Evolutionary conservation across 2,329 filamentous ascomycete species (phyloP).

Genomic region (Sarocladium brachiariae): DNA sequence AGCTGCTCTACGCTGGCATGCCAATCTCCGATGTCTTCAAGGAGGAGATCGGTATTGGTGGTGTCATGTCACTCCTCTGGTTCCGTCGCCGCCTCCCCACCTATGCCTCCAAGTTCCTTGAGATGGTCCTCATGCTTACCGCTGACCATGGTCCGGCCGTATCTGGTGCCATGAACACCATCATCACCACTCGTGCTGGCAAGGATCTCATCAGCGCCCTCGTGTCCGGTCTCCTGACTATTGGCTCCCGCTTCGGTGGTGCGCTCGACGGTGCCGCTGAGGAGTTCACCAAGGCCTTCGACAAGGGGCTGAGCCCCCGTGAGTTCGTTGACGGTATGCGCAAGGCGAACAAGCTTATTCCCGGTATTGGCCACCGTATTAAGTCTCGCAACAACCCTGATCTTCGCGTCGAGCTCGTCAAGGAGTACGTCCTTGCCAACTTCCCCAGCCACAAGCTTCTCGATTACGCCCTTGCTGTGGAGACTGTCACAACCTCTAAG

Average conservation of each 20-base stretch:
- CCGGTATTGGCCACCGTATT: constrained; percentile 97
- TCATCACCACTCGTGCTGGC: constrained; percentile 97
- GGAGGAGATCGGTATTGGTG: constrained; percentile 97
- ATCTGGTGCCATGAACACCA: constrained; percentile 99
- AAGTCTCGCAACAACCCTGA: constrained; percentile 99
- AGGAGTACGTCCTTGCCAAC: constrained; percentile 96
- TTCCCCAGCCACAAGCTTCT: constrained; percentile 98
- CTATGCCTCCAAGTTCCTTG: constrained; percentile 97
- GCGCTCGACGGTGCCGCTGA: constrained; percentile 95
- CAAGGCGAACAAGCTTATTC: constrained; percentile 99
- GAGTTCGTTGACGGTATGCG: constrained; percentile 99
- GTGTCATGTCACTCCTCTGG: constrained; percentile 99
- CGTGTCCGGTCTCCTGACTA: constrained; percentile 94
- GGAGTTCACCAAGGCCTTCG: constrained; percentile 96
- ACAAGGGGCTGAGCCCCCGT: constrained; percentile 96
- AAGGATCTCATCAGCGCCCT: constrained; percentile 97
- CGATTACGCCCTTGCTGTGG: constrained; percentile 96
- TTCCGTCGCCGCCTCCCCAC: constrained; percentile 95
- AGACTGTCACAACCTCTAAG: constrained; percentile 98
- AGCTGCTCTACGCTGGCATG: constrained; percentile 98
- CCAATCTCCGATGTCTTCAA: constrained; percentile 99
- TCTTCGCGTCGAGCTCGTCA: constrained; percentile 98
- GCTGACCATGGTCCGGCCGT: constrained; percentile 98
- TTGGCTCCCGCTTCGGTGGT: constrained; percentile 97
- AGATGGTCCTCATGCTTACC: constrained; percentile 99